Evolutionary conservation across 2,329 filamentous ascomycete species (phyloP).

Genomic region (Nothopassalora personata): DNA sequence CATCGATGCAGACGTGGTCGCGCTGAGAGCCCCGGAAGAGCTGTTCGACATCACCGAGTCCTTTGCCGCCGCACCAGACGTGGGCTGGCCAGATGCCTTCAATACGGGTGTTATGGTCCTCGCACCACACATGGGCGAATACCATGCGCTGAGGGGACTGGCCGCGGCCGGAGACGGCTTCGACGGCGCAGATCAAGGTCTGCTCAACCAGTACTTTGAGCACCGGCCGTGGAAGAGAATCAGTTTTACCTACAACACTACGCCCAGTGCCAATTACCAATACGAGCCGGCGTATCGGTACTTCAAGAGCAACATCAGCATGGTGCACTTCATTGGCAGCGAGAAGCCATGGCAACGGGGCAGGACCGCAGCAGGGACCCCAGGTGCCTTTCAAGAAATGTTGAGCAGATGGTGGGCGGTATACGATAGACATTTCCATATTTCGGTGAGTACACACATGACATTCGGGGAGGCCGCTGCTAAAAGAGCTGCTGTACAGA

Average conservation of each 20-base stretch:
- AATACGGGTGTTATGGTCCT: conserved; percentile 97
- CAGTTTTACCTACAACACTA: conserved; percentile 96
- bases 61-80: conserved; percentile 78
- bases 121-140: conserved; percentile 79
- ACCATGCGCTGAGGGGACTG: conserved; percentile 76
- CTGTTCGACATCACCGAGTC: conserved; percentile 63
- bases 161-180: conserved; percentile 86
- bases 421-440: conserved; percentile 77
- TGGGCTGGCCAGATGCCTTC: conserved; percentile 97
- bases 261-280: conserved; percentile 93
- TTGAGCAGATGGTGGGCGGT: conserved; percentile 88
- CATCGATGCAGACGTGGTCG: conserved; percentile 90
- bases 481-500: conserved; percentile 12
- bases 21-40: conserved; percentile 84
- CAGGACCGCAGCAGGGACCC: conserved; percentile 43
- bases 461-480: not conserved
- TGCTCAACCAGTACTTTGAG: conserved; percentile 91
- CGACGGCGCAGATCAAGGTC: conserved; percentile 91
- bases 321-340: conserved; percentile 90
- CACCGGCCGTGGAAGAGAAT: conserved; percentile 71
- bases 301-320: conserved; percentile 81
- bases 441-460: conserved; percentile 22
- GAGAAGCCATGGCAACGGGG: conserved; percentile 73
- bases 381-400: conserved; percentile 73
- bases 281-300: conserved; percentile 93